Evolutionary conservation across 2,329 filamentous ascomycete species (phyloP).

Genomic region (Plenodomus biglobosus): DNA sequence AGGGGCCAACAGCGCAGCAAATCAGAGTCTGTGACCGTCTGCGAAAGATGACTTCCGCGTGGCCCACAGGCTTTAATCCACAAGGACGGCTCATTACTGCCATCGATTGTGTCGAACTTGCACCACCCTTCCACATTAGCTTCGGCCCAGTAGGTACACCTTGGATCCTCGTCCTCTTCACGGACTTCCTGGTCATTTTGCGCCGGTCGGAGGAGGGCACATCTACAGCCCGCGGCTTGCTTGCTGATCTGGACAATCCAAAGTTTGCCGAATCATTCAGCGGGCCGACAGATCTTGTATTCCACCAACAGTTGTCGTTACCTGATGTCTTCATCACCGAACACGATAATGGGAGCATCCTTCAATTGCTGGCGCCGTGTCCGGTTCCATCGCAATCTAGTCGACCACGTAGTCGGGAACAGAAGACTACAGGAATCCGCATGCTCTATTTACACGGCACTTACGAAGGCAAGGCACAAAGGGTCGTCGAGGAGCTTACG

Average conservation of each 20-base stretch:
- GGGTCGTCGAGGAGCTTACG: conserved; percentile 79
- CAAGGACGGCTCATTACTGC: conserved; percentile 78
- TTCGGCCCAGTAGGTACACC: conserved; percentile 50
- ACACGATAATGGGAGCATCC: conserved; percentile 58
- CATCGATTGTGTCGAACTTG: conserved; percentile 75
- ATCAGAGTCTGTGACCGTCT: conserved; percentile 73
- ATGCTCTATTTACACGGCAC: conserved; percentile 69
- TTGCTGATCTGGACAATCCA: conserved; percentile 83
- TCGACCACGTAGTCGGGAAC: conserved; percentile 38
- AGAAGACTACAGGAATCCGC: conserved; percentile 34
- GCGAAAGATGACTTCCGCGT: conserved; percentile 73
- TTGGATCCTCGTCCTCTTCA: conserved; percentile 80
- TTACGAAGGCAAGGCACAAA: conserved; percentile 75
- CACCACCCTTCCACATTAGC: conserved; percentile 66
- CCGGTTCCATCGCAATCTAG: conserved; percentile 26
- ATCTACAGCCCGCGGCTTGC: conserved; percentile 71
- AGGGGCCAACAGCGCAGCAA: conserved; percentile 69
- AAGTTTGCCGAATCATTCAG: conserved; percentile 47
- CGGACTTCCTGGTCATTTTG: conserved; percentile 76
- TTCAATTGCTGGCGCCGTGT: conserved; percentile 67
- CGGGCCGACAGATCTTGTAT: conserved; percentile 63
- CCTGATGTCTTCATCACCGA: conserved; percentile 73
- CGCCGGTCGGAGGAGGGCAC: conserved; percentile 67
- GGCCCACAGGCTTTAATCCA: conserved; percentile 72
- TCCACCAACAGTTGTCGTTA: conserved; percentile 71